phyloP scores from a whole-genome alignment of 176 grass and related monocot genomes.

The Phyllostachys edulis region DNA sequence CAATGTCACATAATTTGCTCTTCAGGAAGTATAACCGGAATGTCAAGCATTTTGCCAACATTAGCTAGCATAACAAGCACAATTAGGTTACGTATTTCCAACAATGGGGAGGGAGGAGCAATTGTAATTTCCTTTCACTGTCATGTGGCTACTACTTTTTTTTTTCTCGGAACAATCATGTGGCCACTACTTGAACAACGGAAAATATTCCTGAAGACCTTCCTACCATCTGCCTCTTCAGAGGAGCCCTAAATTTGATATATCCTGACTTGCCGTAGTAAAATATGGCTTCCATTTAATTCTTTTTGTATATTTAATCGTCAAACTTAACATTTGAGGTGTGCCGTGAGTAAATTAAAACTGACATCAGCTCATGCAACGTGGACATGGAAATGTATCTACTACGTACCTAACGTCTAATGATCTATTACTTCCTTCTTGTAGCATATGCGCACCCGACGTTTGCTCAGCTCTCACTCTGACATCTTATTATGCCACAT shows the following conservation, averaged over 20 bases:
- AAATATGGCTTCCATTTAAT: neutral
- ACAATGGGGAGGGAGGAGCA: neutral
- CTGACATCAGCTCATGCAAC: neutral
- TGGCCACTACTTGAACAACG: neutral
- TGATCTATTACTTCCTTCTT: conserved; percentile 7
- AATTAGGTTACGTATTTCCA: neutral
- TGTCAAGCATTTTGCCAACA: neutral
- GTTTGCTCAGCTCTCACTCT: conserved; percentile 87
- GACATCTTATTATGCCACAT: conserved; percentile 82
- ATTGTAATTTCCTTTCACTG: neutral
- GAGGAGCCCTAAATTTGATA: neutral
- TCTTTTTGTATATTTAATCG: neutral
- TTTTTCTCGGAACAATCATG: neutral
- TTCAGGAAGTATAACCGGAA: neutral
- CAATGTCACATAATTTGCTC: neutral
- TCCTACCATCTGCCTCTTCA: neutral
- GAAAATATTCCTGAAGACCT: neutral
- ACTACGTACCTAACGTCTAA: conserved; percentile 1
- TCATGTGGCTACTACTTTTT: neutral
- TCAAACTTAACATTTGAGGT: neutral
- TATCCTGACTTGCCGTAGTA: neutral
- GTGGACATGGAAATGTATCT: neutral
- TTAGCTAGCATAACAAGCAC: neutral
- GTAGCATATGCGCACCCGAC: conserved; percentile 70
- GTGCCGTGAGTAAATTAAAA: neutral